Evolutionary conservation across 768 basidiomycete species (phyloP), one percentile per base, ranked within the genome.

Genomic region (Sutorius australiensis): DNA sequence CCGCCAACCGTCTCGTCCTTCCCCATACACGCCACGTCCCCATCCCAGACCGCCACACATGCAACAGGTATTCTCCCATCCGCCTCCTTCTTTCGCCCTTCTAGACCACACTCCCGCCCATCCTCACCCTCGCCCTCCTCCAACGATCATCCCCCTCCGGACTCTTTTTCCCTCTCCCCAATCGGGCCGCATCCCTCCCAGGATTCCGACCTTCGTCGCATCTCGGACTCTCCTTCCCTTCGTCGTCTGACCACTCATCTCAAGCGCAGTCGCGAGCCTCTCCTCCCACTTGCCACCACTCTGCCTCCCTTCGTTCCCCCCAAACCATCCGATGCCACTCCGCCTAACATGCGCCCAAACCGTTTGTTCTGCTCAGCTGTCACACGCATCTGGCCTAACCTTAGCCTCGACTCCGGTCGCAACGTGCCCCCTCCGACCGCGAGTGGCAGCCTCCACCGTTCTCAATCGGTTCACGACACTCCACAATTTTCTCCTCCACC

Each of bases 11-110:
- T 63, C n/a, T 48, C 67, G 43, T 34, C 61, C n/a, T 69, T 67
- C 49, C 59, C 58, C 43, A 33, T 65, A 21, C 51, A 65, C 34
- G 28, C 61, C 44, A 21, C 32, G 17, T 24, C 65, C 30, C 49
- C 79, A 6, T 82, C 84, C 0, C 84, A 87, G 68, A 80, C 83
- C 38, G 76, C 79, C 1, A 84, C 86, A 0, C 86, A 89, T 66
- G 83, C 84, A 12, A 80, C 82, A 40, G 89, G 87, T 31, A 86
- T 91, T 17, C 82, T 84, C 50, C 88, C 91, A 14, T 83, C 88
- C 10, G 81, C 87, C 5, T 84, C 86, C 7, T 91, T 92, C 73
- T 91, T 91, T 63, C 81, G 77, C 19, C 87, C 88, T 5, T 79
- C 83, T 5, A 77, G 83, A 46, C 89, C 68, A 21, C 73, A 81